Conservation (phyloP, 768 basidiomycete genomes). For the Xerocomellus chrysenteron region DNA sequence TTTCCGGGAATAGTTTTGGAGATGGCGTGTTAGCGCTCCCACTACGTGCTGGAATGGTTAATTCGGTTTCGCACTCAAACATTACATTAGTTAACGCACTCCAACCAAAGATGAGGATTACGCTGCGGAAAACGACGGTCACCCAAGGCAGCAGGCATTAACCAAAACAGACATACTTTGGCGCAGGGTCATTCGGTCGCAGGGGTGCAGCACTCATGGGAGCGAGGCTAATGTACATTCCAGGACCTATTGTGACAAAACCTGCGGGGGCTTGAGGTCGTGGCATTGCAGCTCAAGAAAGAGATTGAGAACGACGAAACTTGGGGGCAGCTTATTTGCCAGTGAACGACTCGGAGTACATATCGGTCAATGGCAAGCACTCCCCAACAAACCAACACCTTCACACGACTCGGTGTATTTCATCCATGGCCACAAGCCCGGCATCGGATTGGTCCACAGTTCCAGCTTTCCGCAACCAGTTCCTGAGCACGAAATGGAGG, state of each 20-base stretch:
- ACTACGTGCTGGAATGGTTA: conserved; percentile 10
- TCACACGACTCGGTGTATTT: too few species aligned
- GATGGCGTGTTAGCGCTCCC: conserved; percentile 27
- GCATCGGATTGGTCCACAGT: conserved; percentile 13
- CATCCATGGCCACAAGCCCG: background rate
- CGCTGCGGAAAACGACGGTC: conserved; percentile 8
- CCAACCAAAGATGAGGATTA: conserved; percentile 33
- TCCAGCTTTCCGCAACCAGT: conserved; percentile 42
- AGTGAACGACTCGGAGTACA: too few species aligned
- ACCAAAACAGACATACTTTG: conserved; percentile 18
- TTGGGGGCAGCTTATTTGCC: too few species aligned
- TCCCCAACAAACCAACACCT: too few species aligned
- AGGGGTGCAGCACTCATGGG: background rate
- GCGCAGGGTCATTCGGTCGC: conserved; percentile 7
- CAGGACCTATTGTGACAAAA: conserved; percentile 17
- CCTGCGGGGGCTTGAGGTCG: conserved; percentile 15
- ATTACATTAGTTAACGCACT: conserved; percentile 11
- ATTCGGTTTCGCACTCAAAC: background rate
- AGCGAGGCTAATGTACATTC: conserved; percentile 14
- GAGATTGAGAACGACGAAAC: background rate
- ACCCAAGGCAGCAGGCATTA: background rate
- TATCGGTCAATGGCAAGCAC: too few species aligned
- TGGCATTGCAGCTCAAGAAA: conserved; percentile 2
- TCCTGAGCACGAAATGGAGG: conserved; percentile 44
- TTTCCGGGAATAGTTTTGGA: conserved; percentile 25